Evolutionary conservation across 257 asterid species (phyloP).

Genomic region (Gynochthodes officinalis): DNA sequence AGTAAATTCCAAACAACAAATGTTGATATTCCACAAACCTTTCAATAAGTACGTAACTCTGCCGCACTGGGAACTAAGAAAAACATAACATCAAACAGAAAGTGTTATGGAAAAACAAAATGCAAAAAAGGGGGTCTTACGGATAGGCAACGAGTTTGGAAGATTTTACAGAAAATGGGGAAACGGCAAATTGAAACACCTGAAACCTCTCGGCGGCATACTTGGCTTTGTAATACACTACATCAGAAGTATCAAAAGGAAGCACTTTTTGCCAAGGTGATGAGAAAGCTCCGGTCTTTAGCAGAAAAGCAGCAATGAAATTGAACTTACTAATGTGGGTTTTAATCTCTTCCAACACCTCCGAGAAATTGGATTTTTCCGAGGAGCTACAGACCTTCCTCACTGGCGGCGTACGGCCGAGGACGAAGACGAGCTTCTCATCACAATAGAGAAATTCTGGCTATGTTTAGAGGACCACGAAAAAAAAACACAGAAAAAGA

Average conservation of each 20-base stretch:
- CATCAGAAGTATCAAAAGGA: conserved; percentile 65
- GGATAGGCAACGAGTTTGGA: no score
- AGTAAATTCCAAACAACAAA: no score
- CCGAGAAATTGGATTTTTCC: conserved; percentile 54
- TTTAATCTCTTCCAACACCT: conserved; percentile 44
- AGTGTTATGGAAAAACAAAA: neutral
- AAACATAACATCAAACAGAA: neutral
- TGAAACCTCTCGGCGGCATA: conserved; percentile 66
- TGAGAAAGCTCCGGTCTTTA: conserved; percentile 72
- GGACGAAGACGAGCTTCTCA: no score
- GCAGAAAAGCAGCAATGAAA: conserved; percentile 43
- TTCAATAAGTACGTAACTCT: neutral
- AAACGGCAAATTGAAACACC: conserved; percentile 77
- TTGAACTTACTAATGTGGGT: conserved; percentile 45
- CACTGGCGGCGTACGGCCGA: no score
- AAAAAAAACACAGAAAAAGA: no score
- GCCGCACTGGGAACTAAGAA: no score
- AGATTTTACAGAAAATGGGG: no score
- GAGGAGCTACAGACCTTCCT: no score
- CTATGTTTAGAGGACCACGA: no score
- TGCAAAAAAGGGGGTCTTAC: conserved; percentile 40
- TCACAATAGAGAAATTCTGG: no score
- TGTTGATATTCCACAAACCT: neutral
- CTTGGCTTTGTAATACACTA: conserved; percentile 65
- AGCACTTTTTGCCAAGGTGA: conserved; percentile 68